These are phyloP conservation scores for Beauveria pseudobassiana DNA, from an alignment of 2,329 filamentous ascomycete species.

Conservation along the genomic window DNA sequence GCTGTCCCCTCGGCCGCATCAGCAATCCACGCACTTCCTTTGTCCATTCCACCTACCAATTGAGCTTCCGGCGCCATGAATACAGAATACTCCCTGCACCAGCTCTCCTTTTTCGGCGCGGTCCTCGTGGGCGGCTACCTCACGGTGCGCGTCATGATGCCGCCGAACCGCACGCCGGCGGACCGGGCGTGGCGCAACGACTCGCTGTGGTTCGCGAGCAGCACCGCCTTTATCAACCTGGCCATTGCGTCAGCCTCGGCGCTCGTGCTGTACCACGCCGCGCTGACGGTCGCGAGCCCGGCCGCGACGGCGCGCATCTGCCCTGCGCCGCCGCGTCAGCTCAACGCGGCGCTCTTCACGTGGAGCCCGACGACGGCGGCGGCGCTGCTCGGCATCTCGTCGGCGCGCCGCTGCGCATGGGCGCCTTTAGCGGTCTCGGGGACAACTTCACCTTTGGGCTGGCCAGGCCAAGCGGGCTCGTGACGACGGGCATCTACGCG, in stretches of 20 bases:
- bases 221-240: background rate
- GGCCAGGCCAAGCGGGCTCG: conserved; percentile 35
- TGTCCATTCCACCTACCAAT: too few relatives aligned
- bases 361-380: background rate
- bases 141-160: background rate
- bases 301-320: background rate
- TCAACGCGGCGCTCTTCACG: background rate
- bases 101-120: background rate
- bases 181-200: conserved; percentile 4
- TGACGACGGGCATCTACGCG: conserved; percentile 39
- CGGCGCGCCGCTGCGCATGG: conserved; percentile 24
- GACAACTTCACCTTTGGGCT: conserved; percentile 47
- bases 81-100: background rate
- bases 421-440: conserved; percentile 38
- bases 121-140: background rate
- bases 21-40: background rate
- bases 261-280: background rate
- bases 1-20: background rate
- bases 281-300: background rate
- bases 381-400: conserved; percentile 16
- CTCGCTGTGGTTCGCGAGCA: background rate
- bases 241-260: background rate
- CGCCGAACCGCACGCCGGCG: conserved; percentile 3
- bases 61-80: background rate
- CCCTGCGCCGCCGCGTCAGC: background rate